These are phyloP conservation scores for Raphanus hybrid DNA, from an alignment of 441 rosid species.

Conservation along the genomic window DNA sequence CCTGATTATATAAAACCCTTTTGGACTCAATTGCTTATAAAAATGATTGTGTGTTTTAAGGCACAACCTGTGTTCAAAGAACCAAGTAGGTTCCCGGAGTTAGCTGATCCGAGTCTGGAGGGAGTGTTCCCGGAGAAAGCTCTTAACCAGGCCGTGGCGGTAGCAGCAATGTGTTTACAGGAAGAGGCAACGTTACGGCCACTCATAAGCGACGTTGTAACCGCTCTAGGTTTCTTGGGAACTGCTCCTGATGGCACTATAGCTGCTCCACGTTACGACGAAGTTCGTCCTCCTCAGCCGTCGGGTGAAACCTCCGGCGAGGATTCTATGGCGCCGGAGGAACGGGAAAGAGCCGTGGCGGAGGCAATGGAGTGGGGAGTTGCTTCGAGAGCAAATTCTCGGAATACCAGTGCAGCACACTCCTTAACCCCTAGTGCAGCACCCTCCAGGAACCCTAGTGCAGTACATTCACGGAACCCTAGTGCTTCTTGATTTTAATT, in stretches of 20 bases:
- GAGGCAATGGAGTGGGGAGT: constrained; percentile 90
- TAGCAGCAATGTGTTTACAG: constrained; percentile 86
- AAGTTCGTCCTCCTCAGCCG: constrained; percentile 17
- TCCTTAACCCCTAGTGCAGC: constrained; percentile 39
- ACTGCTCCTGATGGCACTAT: constrained; percentile 29
- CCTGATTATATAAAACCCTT: not conserved
- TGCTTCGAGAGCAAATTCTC: constrained; percentile 50
- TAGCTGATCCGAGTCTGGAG: constrained; percentile 69
- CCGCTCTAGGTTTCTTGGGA: constrained; percentile 70
- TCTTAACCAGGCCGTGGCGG: constrained; percentile 79
- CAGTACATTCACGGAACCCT: constrained; percentile 24
- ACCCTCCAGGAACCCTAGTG: constrained; percentile 33
- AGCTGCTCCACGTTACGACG: constrained; percentile 39
- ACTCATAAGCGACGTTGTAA: constrained; percentile 76
- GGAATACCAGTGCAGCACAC: constrained; percentile 30
- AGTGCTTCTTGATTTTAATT: constrained; percentile 35
- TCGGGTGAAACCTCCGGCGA: constrained; percentile 23
- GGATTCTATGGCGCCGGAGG: constrained; percentile 30
- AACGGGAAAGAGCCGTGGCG: constrained; percentile 64
- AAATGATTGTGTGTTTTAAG: constrained; percentile 44
- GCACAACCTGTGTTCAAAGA: constrained; percentile 78
- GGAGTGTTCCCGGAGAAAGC: constrained; percentile 62
- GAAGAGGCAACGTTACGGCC: constrained; percentile 76
- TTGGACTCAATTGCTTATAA: not conserved
- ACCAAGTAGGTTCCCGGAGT: constrained; percentile 57